phyloP scores from a whole-genome alignment of 805 yeast species.

The Metschnikowia colocasiae region DNA sequence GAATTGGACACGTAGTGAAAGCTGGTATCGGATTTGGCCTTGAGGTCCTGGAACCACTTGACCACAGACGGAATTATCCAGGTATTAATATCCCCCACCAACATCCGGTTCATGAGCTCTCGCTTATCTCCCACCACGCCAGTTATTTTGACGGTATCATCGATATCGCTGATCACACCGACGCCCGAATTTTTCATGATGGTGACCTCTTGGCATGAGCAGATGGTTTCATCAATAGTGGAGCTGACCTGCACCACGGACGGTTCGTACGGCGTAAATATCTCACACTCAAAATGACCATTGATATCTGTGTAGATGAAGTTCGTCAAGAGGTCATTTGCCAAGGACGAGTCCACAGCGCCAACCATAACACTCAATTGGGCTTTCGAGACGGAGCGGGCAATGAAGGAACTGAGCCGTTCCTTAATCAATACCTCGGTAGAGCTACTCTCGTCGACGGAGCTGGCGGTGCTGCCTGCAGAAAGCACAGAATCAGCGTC shows the following conservation, averaged over 20 bases:
- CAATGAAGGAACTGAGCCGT: slow-evolving; percentile 67
- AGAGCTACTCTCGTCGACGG: slow-evolving; percentile 8
- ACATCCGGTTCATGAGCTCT: slow-evolving; percentile 73
- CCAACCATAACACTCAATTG: slow-evolving; percentile 55
- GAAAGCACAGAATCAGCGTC: slow-evolving; percentile 15
- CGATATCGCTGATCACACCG: slow-evolving; percentile 85
- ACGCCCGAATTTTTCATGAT: slow-evolving; percentile 48
- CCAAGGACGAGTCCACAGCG: slow-evolving; percentile 35
- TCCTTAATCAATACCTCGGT: slow-evolving; percentile 53
- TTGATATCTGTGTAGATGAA: slow-evolving; percentile 53
- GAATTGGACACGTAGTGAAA: slow-evolving; percentile 94
- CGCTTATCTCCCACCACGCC: slow-evolving; percentile 89
- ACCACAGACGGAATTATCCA: slow-evolving; percentile 75
- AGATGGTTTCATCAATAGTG: slow-evolving; percentile 43
- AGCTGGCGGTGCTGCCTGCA: slow-evolving; percentile 7
- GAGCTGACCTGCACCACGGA: slow-evolving; percentile 51
- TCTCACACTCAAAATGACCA: slow-evolving; percentile 60
- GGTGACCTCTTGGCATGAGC: slow-evolving; percentile 43
- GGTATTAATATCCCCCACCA: slow-evolving; percentile 59
- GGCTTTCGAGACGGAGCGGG: slow-evolving; percentile 59
- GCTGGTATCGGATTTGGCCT: slow-evolving; percentile 43
- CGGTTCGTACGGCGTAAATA: slow-evolving; percentile 60
- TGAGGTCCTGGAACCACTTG: slow-evolving; percentile 62
- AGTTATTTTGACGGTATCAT: slow-evolving; percentile 87
- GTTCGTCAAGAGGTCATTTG: slow-evolving; percentile 25